Base-by-base conservation (phyloP, 208 protist genomes). In the Naegleria fowleri region DNA sequence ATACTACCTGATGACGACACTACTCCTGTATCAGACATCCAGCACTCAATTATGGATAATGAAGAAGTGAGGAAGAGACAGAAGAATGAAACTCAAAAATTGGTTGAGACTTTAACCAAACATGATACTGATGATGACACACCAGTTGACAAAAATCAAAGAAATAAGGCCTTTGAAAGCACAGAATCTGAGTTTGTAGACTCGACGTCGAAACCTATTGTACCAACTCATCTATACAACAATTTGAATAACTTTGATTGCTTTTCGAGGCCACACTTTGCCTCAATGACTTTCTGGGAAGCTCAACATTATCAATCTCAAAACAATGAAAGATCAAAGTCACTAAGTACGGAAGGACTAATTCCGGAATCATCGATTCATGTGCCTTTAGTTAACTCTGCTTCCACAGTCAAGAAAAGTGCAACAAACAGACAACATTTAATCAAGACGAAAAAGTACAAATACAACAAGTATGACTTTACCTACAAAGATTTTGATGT, bases 401-500 rank as follows among this genome's bases (percentile, higher is more conserved):
- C 67, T 36, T 25, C 25, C n/a, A 13, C n/a, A 36, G 6, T 36
- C 29, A 79, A 79, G n/a, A 7, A 13, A 79, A 79, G 7, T 13
- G 0, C 51, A 36, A 36, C 9, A 6, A 58, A 88, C 39, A 58
- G 55, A 88, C 22, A 58, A 88, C 85, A 33, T 13, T 39, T n/a
- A 36, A 0, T 67, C 9, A 75, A 58, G 9, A 11, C 33, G 1
- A 75, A 36, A 67, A 75, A 33, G n/a, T 88, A 58, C n/a, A 75
- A 33, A 58, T 3, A 58, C n/a, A 29, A 58, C 29, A 88, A 88
- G n/a, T 58, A 88, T 39, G 43, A 91, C 22, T 59, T 83, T 19
- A 36, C 6, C 15, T 86, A 91, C 25, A 88, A 33, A 41, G 89
- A 91, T 59, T 86, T 88, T 91, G 76, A 88, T 40, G 55, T 88